Conservation (phyloP, 495 filamentous ascomycete species). For the Pyronema omphalodes region DNA sequence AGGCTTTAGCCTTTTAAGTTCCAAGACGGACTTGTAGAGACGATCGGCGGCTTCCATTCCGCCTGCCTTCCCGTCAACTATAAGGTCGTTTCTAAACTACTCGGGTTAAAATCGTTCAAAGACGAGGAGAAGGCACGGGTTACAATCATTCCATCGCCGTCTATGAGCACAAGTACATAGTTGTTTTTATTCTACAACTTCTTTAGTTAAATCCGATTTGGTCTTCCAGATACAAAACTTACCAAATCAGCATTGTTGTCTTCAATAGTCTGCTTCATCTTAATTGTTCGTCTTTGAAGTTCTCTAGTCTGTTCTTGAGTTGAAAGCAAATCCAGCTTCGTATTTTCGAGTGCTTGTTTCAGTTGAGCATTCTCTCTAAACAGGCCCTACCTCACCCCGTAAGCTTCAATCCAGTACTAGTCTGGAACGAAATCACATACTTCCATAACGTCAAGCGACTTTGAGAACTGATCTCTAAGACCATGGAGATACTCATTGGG, state of each 20-base stretch:
- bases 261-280: neutral
- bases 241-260: neutral
- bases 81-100: conserved; percentile 19
- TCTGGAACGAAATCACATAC: neutral
- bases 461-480: neutral
- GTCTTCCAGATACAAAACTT: neutral
- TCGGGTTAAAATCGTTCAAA: too few relatives aligned
- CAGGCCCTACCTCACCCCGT: conserved; percentile 8
- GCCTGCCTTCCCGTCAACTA: conserved; percentile 15
- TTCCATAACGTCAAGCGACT: neutral
- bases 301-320: neutral
- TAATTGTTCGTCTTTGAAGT: neutral
- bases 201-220: neutral
- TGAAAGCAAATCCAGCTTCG: conserved; percentile 6
- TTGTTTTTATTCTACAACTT: conserved; percentile 1
- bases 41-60: conserved; percentile 14
- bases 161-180: conserved; percentile 21
- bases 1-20: neutral
- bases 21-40: neutral
- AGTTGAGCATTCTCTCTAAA: conserved; percentile 10
- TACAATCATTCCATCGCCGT: conserved; percentile 24
- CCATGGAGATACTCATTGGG: neutral
- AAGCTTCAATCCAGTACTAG: neutral
- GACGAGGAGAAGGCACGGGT: neutral
- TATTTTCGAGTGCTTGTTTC: conserved; percentile 6